These are phyloP conservation scores for Termitomyces sp. DNA, from an alignment of 768 basidiomycete species.

Conservation along the genomic window DNA sequence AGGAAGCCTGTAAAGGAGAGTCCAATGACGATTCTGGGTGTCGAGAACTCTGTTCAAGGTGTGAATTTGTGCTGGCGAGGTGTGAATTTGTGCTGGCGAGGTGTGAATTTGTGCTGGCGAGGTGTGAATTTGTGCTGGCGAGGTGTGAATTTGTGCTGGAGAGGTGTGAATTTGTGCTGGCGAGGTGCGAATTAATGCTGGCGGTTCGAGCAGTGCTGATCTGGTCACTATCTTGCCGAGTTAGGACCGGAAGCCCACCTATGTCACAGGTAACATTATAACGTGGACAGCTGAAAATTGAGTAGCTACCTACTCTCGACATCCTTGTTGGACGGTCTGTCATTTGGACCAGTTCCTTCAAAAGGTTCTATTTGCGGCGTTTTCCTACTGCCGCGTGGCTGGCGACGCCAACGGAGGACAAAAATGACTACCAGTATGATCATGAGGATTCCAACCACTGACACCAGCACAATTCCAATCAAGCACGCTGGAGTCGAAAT, in stretches of 20 bases:
- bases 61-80: not conserved
- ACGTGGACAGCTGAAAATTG: not conserved
- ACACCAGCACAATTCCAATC: not conserved
- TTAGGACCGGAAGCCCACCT: not conserved
- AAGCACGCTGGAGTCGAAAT: not conserved
- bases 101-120: not conserved
- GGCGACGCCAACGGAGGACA: not conserved
- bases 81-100: not conserved
- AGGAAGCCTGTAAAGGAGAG: not conserved
- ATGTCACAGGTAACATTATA: not conserved
- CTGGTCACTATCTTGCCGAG: not conserved
- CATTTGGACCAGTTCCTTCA: not conserved
- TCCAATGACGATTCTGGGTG: not conserved
- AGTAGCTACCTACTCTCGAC: not conserved
- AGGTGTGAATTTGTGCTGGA: not conserved
- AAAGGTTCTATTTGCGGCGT: not conserved
- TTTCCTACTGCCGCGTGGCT: not conserved
- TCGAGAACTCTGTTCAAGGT: not conserved
- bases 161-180: not conserved
- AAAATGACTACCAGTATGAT: not conserved
- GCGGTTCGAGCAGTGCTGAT: not conserved
- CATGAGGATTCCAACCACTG: not conserved
- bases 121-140: not conserved
- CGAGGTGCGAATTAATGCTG: not conserved
- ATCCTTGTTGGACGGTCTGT: not conserved